Evolutionary conservation across 1,284 basidiomycete species (phyloP).

Genomic region (Irpex sp.): DNA sequence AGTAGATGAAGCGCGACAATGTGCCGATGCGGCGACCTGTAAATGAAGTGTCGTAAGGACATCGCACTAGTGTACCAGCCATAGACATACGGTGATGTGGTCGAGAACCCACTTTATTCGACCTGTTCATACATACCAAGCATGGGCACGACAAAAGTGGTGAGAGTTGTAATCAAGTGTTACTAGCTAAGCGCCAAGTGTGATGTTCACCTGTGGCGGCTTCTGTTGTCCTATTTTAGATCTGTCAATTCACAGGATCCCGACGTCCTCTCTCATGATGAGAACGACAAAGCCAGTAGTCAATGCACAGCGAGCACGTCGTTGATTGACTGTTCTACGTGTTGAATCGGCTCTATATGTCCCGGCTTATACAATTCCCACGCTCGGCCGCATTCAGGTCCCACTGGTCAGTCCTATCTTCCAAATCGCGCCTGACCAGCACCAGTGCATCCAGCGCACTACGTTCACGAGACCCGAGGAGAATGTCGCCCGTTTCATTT

Average conservation of each 20-base stretch:
- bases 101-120: not conserved
- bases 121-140: not conserved
- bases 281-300: no score
- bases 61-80: not conserved
- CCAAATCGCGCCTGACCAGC: not conserved
- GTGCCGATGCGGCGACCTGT: not conserved
- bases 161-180: not conserved
- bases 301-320: not conserved
- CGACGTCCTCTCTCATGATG: not conserved
- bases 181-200: not conserved
- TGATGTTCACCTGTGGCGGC: not conserved
- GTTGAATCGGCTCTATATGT: not conserved
- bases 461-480: not conserved
- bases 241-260: not conserved
- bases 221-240: not conserved
- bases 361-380: not conserved
- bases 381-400: not conserved
- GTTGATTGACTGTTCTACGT: no score
- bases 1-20: not conserved
- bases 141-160: not conserved
- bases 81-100: no score
- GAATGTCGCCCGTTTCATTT: conserved; percentile 13
- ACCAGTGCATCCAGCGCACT: not conserved
- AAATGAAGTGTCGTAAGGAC: not conserved
- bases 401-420: not conserved